These are phyloP conservation scores for Hydrangea macrophylla DNA, from an alignment of 148 eudicot species.

Conservation along the genomic window DNA sequence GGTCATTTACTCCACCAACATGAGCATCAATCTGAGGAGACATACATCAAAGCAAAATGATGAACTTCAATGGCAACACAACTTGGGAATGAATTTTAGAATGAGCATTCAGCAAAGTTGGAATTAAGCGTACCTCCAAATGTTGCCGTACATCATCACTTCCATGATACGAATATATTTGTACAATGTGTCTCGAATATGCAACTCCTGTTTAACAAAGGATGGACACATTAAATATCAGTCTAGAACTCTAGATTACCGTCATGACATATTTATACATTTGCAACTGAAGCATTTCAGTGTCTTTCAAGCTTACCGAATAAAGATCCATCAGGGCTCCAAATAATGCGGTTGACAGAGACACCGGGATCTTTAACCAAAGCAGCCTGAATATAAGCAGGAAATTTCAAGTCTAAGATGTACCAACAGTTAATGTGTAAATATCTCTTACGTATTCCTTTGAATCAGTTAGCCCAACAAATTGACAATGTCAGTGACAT, in stretches of 20 bases:
- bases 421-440: too few species aligned
- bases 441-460: too few species aligned
- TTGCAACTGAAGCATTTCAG: background rate
- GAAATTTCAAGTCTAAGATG: background rate
- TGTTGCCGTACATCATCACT: conserved; percentile 59
- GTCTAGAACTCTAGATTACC: background rate
- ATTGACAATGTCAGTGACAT: too few species aligned
- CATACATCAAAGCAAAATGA: background rate
- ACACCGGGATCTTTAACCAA: conserved; percentile 70
- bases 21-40: conserved; percentile 99
- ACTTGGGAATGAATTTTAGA: too few species aligned
- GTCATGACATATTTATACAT: background rate
- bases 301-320: conserved; percentile 52
- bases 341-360: conserved; percentile 82
- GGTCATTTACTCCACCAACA: conserved; percentile 81
- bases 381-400: conserved; percentile 48
- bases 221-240: background rate
- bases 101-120: conserved; percentile 10
- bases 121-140: conserved; percentile 54
- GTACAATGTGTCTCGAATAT: conserved; percentile 78
- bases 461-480: too few species aligned
- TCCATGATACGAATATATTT: conserved; percentile 72
- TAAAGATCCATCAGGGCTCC: conserved; percentile 92
- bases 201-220: conserved; percentile 64
- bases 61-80: background rate